phyloP scores from a whole-genome alignment of 371 early-diverging fungal species.

The Spiromyces aspiralis region DNA sequence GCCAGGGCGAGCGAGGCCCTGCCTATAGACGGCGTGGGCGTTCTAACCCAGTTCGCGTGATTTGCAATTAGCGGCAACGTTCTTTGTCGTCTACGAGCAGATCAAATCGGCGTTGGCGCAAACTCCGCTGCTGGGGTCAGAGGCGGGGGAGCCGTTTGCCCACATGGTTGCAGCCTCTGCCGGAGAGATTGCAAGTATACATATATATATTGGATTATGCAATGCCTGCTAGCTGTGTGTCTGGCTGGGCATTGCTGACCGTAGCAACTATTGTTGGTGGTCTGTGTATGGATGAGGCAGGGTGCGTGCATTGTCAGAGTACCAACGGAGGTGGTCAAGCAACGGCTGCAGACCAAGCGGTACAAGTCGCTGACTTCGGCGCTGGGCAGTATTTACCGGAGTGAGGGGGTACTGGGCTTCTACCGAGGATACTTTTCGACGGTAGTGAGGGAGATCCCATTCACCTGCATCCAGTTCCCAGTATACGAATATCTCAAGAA shows the following conservation, averaged over 20 bases:
- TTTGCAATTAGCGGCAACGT: constrained; percentile 79
- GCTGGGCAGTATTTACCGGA: constrained; percentile 35
- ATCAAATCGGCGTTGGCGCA: constrained; percentile 37
- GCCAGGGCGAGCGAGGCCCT: too few species aligned
- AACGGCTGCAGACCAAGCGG: constrained; percentile 83
- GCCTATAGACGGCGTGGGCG: too few species aligned
- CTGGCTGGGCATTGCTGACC: constrained; percentile 11
- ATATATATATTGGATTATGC: too few species aligned
- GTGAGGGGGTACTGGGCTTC: constrained; percentile 70
- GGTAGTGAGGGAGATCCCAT: constrained; percentile 86
- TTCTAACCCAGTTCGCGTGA: too few species aligned
- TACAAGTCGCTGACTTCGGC: constrained; percentile 44
- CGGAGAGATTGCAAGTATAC: constrained; percentile 73
- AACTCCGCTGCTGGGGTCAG: constrained; percentile 19
- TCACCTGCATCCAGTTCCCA: constrained; percentile 92
- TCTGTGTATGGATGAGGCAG: neutral
- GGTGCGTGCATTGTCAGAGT: constrained; percentile 84
- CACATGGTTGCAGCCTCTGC: constrained; percentile 83
- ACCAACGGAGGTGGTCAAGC: constrained; percentile 91
- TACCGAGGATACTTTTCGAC: constrained; percentile 86
- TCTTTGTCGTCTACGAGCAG: constrained; percentile 83
- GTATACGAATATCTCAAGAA: constrained; percentile 80
- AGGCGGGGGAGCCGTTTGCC: constrained; percentile 36
- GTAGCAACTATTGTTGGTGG: constrained; percentile 19
- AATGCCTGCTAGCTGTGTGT: too few species aligned